A percentile compares a stretch with the other conserved stretches of the same genome.
phyloP scores from a whole-genome alignment of 306 rosid genomes.

The Fragaria ananassa region DNA sequence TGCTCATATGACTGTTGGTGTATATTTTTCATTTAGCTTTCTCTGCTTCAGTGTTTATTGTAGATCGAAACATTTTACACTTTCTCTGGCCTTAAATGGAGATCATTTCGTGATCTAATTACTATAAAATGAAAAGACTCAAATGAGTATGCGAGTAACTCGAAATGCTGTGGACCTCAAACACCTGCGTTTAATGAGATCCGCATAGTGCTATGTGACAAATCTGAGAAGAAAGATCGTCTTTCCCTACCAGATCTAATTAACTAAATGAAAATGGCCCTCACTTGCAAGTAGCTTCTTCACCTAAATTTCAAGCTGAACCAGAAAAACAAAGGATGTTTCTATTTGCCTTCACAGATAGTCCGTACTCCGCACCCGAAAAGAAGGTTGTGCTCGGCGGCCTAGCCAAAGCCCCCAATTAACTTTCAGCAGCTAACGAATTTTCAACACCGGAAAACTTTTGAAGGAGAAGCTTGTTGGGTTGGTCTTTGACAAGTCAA shows the following conservation, averaged over 20 bases:
- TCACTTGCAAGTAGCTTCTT: too few relatives aligned
- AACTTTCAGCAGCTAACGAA: conserved; percentile 9
- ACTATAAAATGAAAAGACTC: neutral
- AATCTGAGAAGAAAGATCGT: neutral
- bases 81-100: neutral
- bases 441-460: neutral
- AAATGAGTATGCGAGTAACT: neutral
- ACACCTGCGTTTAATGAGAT: neutral
- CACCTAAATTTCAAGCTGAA: too few relatives aligned
- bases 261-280: too few relatives aligned
- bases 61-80: neutral
- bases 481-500: neutral
- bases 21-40: neutral
- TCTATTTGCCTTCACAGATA: neutral
- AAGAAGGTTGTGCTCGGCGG: neutral
- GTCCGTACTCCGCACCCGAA: neutral
- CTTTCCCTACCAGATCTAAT: too few relatives aligned
- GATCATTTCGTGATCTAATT: neutral
- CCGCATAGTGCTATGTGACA: neutral
- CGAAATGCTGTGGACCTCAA: neutral
- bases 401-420: neutral
- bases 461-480: neutral
- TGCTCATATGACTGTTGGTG: neutral
- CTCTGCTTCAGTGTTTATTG: neutral
- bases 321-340: too few relatives aligned